Conservation (phyloP, 2,329 filamentous ascomycete species). For the Nannizzia gypsea region DNA sequence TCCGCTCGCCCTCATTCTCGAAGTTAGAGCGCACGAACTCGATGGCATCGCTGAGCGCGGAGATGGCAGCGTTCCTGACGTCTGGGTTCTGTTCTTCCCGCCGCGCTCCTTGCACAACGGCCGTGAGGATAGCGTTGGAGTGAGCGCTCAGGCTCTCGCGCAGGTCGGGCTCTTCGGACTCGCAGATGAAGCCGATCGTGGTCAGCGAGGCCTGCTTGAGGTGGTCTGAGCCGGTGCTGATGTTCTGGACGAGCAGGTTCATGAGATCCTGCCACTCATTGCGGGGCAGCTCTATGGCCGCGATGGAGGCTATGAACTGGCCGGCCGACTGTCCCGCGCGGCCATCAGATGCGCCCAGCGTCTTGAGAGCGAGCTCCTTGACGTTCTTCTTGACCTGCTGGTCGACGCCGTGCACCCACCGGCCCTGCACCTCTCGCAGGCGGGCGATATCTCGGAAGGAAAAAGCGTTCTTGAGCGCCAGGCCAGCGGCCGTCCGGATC, state of each 20-base stretch:
- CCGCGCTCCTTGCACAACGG: conserved; percentile 90
- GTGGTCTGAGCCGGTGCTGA: conserved; percentile 72
- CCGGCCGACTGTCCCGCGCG: conserved; percentile 82
- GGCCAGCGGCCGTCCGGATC: conserved; percentile 86
- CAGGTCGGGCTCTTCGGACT: conserved; percentile 81
- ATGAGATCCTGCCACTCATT: conserved; percentile 91
- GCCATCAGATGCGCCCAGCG: conserved; percentile 63
- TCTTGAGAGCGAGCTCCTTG: conserved; percentile 82
- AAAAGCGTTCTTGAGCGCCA: conserved; percentile 97
- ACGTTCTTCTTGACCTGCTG: conserved; percentile 72
- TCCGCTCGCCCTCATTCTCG: conserved; percentile 96
- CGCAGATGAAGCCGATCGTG: conserved; percentile 97
- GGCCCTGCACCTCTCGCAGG: conserved; percentile 78
- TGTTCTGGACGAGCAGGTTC: conserved; percentile 77
- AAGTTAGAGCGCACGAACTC: conserved; percentile 98
- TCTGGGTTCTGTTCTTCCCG: conserved; percentile 91
- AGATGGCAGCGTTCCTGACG: conserved; percentile 84
- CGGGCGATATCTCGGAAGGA: conserved; percentile 79
- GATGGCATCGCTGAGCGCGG: conserved; percentile 85
- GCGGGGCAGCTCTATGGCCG: conserved; percentile 83
- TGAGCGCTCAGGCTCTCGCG: conserved; percentile 68
- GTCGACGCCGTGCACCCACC: conserved; percentile 81
- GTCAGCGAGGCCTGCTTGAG: conserved; percentile 91
- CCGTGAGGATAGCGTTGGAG: conserved; percentile 95
- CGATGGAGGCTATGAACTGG: conserved; percentile 90